These are phyloP conservation scores for Pontederia crassipes DNA, from an alignment of 176 grass and related monocot genomes.

Conservation along the genomic window DNA sequence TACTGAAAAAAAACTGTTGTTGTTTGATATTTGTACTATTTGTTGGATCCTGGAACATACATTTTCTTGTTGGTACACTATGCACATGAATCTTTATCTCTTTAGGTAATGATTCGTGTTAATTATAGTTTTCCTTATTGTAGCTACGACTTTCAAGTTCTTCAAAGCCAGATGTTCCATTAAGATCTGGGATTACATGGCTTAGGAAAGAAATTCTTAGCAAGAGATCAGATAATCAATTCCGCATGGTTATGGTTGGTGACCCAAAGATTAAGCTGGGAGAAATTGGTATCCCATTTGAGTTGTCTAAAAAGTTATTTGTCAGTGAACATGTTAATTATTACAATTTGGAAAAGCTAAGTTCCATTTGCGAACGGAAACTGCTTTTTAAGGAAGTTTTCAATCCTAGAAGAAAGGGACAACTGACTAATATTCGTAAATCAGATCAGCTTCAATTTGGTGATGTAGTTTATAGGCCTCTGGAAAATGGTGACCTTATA, in stretches of 20 bases:
- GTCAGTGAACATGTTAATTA: constrained; percentile 51
- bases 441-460: constrained; percentile 63
- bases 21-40: no score
- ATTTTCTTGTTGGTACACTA: neutral
- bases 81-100: neutral
- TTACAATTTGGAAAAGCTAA: constrained; percentile 56
- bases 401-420: constrained; percentile 30
- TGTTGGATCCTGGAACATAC: no score
- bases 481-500: constrained; percentile 83
- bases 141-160: constrained; percentile 32
- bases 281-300: constrained; percentile 66
- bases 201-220: constrained; percentile 76
- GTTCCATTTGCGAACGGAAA: constrained; percentile 39
- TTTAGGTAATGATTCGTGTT: neutral
- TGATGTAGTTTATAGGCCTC: constrained; percentile 52
- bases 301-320: constrained; percentile 49
- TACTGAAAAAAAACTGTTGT: no score
- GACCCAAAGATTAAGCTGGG: constrained; percentile 68
- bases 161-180: constrained; percentile 42
- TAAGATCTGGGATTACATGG: constrained; percentile 65
- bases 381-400: constrained; percentile 44
- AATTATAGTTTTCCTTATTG: neutral
- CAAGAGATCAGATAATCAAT: constrained; percentile 76
- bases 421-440: constrained; percentile 45
- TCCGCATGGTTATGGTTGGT: constrained; percentile 71